Evolutionary conservation across 177 flowering plant species (phyloP).

Genomic region (Vitis hybrid): DNA sequence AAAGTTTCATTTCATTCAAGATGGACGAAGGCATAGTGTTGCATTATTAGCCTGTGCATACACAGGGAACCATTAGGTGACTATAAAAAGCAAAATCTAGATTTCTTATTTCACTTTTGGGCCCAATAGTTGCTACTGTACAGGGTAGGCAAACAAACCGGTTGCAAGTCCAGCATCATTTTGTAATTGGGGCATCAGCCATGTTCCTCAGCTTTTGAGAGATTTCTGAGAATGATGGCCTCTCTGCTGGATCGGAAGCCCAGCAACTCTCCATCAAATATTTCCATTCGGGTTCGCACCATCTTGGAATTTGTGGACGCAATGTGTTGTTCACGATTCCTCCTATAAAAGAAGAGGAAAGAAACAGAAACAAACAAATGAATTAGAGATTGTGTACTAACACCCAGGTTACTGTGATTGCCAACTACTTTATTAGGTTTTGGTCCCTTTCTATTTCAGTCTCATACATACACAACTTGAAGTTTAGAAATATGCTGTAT

Average conservation of each 20-base stretch:
- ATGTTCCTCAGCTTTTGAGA: conserved; percentile 86
- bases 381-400: neutral
- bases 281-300: conserved; percentile 99
- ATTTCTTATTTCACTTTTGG: conserved; percentile 16
- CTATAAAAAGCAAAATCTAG: conserved; percentile 20
- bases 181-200: conserved; percentile 91
- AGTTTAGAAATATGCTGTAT: too few species aligned
- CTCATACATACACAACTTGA: too few species aligned
- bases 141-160: conserved; percentile 14
- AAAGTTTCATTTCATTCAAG: conserved; percentile 13
- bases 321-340: conserved; percentile 91
- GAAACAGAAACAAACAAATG: neutral
- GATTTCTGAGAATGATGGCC: conserved; percentile 88
- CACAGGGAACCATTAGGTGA: conserved; percentile 15
- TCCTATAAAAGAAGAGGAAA: conserved; percentile 39
- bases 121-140: conserved; percentile 20
- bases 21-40: conserved; percentile 18
- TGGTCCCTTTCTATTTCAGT: too few species aligned
- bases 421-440: too few species aligned
- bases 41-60: conserved; percentile 22
- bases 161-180: conserved; percentile 35
- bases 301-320: conserved; percentile 85
- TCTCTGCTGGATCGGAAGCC: conserved; percentile 77
- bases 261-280: conserved; percentile 93
- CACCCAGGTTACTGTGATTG: too few species aligned